Percentiles rank a stretch among this genome's conserved stretches.
These are phyloP conservation scores for Prototheca stagnorum DNA, from an alignment of 163 green algal species.

Conservation along the genomic window DNA sequence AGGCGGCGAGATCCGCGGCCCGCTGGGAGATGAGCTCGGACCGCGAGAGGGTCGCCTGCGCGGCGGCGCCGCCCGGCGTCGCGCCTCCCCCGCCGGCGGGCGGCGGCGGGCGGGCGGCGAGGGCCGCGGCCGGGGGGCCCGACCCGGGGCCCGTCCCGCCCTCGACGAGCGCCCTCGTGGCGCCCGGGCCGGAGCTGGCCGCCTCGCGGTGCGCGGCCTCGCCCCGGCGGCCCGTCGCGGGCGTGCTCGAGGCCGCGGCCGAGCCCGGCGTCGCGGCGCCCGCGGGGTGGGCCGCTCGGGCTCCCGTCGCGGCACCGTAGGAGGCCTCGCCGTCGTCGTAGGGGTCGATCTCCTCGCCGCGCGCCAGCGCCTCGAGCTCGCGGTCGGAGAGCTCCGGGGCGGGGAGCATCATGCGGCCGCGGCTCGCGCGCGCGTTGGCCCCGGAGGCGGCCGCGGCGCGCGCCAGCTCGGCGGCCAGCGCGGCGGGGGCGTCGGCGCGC, in stretches of 20 bases:
- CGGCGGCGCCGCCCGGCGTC: too few relatives aligned
- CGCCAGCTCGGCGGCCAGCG: slow-evolving; percentile 42
- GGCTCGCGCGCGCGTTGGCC: slow-evolving; percentile 6
- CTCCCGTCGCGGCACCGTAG: slow-evolving; percentile 47
- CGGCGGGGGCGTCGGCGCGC: slow-evolving; percentile 41
- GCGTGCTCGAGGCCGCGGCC: slow-evolving; percentile 1
- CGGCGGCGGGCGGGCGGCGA: too few relatives aligned
- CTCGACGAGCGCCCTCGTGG: too few relatives aligned
- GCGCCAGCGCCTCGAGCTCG: slow-evolving; percentile 19
- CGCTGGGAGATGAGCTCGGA: too few relatives aligned
- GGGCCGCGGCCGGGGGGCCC: too few relatives aligned
- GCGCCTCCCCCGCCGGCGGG: too few relatives aligned
- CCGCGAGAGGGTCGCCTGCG: too few relatives aligned
- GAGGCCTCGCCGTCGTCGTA: slow-evolving; percentile 27
- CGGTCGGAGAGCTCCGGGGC: slow-evolving; percentile 60
- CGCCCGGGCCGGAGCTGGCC: slow-evolving; percentile 43
- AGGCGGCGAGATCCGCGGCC: too few relatives aligned
- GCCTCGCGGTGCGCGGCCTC: slow-evolving; percentile 68
- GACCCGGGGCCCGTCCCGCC: too few relatives aligned
- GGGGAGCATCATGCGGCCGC: slow-evolving; percentile 84
- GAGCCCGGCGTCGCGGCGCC: background rate
- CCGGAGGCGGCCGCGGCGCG: slow-evolving; percentile 42
- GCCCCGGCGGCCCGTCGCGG: slow-evolving; percentile 48
- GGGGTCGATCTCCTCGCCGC: slow-evolving; percentile 5
- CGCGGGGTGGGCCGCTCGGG: slow-evolving; percentile 10